Evolutionary conservation across 2,329 filamentous ascomycete genomes (phyloP), one percentile per base, ranked within the genome.

Genomic region (Fusarium oligoseptatum): DNA sequence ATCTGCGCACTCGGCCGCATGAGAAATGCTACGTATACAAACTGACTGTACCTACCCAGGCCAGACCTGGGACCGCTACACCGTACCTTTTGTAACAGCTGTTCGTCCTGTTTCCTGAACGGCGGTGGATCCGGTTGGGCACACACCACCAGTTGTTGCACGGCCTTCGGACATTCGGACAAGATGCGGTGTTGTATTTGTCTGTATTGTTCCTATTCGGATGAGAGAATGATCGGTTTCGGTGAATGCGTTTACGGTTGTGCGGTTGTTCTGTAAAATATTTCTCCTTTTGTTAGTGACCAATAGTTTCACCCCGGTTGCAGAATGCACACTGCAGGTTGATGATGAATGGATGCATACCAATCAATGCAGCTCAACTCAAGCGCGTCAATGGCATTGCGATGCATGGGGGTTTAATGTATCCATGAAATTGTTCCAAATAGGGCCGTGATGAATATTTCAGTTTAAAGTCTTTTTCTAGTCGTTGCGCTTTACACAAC

Each of bases 71-170:
- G 64, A 64, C 63, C 56, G 68, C 67, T 56, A 39, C 58, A 58
- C 62, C 60, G 48, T 62, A 64, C 71, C 41, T 72, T 70, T 70
- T 70, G 68, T 72, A 60, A 75, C 65, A 72, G 68, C 48, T 72
- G 72, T 74, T 74, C 72, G 61, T 74, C 75, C 72, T 56, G 60
- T 73, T 66, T 62, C 66, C 64, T 58, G 43, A 58, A 58, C 48
- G 63, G 71, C 77, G 27, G 48, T 52, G 48, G 75, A 69, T 60
- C 67, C 64, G 64, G 71, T 24, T 64, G 65, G 60, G 65, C 68
- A 75, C 72, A 78, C 67, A 66, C 74, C 70, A 78, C 67, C 61
- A 45, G 63, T 70, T 75, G 76, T 74, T 56, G 48, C 70, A 77
- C 74, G 41, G 60, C 60, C 61, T 66, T 76, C 73, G 73, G 76